These are phyloP conservation scores for Neurospora tetrasperma DNA, from an alignment of 495 filamentous ascomycete genomes.

Conservation along the genomic window DNA sequence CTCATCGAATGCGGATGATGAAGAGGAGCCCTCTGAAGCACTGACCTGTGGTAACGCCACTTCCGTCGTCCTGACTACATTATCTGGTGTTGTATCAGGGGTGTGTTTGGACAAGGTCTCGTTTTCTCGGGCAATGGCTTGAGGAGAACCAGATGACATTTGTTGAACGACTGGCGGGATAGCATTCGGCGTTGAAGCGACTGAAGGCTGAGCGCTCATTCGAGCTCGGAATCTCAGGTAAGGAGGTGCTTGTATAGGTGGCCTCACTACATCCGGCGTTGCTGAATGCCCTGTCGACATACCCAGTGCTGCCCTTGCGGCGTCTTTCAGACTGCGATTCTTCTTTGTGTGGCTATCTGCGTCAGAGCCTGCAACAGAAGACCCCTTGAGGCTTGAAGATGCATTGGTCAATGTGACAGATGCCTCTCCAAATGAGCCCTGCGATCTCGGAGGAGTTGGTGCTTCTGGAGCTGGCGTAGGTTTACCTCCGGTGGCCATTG, in stretches of 20 bases:
- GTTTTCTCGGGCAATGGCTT: background rate
- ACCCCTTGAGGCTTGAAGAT: constrained; percentile 5
- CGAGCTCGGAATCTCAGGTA: constrained; percentile 10
- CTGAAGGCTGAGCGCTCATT: constrained; percentile 5
- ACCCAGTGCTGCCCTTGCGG: constrained; percentile 15
- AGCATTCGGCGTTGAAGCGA: background rate
- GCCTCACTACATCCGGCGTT: background rate
- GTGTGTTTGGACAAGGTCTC: background rate
- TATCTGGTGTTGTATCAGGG: background rate
- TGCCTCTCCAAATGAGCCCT: constrained; percentile 1
- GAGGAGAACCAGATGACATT: background rate
- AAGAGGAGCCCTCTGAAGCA: constrained; percentile 34
- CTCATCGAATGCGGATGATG: constrained; percentile 35
- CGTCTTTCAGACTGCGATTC: constrained; percentile 17
- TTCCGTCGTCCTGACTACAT: constrained; percentile 7
- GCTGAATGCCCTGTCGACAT: constrained; percentile 9
- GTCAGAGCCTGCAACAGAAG: constrained; percentile 10
- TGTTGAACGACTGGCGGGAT: background rate
- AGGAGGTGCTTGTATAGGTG: constrained; percentile 5
- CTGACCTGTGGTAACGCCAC: background rate
- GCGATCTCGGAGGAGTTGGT: constrained; percentile 10
- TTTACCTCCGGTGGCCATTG: background rate
- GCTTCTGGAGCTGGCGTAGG: background rate
- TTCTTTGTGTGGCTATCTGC: constrained; percentile 12
- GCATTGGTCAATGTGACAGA: background rate